Evolutionary conservation across 1,284 basidiomycete species (phyloP), one percentile per base, ranked within the genome.

Genomic region (Ceratobasidium sp.): DNA sequence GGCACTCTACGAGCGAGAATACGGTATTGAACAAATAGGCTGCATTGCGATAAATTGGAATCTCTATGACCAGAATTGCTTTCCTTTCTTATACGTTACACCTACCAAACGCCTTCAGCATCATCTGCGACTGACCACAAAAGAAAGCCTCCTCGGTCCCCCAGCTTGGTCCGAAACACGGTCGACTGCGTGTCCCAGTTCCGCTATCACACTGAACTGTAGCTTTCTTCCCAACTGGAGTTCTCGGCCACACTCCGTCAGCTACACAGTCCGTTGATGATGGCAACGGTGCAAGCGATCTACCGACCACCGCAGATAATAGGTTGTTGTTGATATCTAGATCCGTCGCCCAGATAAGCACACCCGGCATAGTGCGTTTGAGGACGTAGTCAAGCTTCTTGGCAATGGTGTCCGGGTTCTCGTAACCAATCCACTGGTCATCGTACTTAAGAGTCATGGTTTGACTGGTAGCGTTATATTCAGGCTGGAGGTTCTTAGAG

Each of bases 391-490:
- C 44, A 33, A 71, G 67, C 29, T 71, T 71, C 67, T 56, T 33
- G 31, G 67, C 31, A 36, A 71, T 54, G 17, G 67, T 71, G n/a
- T 48, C 53, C 33, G 67, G 51, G 51, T 71, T 57, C 41, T 71
- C 67, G 44, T 71, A 71, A 8, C 67, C 67, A 24, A 71, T 59
- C 67, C 67, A 71, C 41, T 71, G 67, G 41, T 71, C 24, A 24
- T 57, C 67, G 54, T 71, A 54, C 36, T 57, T 57, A 53, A 71
- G 51, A 5, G 50, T 59, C 67, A 71, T 71, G 2, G 67, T 71
- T n/a, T 71, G 51, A 53, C 53, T 57, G 3, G 67, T 71, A 6
- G 44, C 19, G 67, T 71, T 71, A 41, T 71, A 71, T 31, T 54
- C 53, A 8, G 67, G 67, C 14, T 56, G 24, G 31, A 71, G 67